Base-by-base conservation (phyloP, 495 filamentous ascomycete species). In the Aspergillus sclerotiicarbonarius region DNA sequence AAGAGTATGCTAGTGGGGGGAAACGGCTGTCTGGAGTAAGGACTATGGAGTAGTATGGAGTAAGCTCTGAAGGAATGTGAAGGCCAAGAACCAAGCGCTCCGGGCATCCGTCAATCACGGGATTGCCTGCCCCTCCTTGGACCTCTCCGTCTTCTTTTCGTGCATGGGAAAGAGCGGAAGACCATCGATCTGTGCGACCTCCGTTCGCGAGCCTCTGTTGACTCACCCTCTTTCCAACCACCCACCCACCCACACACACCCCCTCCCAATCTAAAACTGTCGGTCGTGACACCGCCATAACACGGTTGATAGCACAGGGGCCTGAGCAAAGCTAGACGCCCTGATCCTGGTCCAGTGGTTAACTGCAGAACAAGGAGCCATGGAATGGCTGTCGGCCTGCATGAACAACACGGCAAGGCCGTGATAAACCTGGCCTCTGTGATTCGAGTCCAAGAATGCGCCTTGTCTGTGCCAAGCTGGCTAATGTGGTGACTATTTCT, bases 401-500 rank as follows among this genome's bases (percentile, higher is more conserved):
- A 41, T 35, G 13, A 13, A 41, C 37, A 13, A n/a, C 37, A 41
- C n/a, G 12, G 37, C 37, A 13, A n/a, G 33, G 33, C 8, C 37
- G 37, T n/a, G 47, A 50, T 50, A 50, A 50, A 29, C 47, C 15
- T 29, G 47, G 29, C 4, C 16, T 16, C 25, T 50, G 20, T 50
- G 47, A 50, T 50, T 50, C 37, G 37, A 41, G 37, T 41, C 37
- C 37, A 41, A n/a, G 37, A 41, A 41, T 41, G 13, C n/a, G 13
- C 37, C 37, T 12, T 25, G 37, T 6, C 4, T 15, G 8, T 18
- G 47, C 47, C 47, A 32, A 50, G 29, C 13, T 29, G 47, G 47
- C 47, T 50, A 29, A 50, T 50, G 29, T 25, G 29, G 25, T 32
- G 47, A 50, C 47, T 16, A 31, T 50, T 15, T 50, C 47, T 32